A percentile compares a stretch with the other conserved stretches of the same genome.
Evolutionary conservation across 2,329 filamentous ascomycete species (phyloP).

Genomic region (Beauveria bassiana): DNA sequence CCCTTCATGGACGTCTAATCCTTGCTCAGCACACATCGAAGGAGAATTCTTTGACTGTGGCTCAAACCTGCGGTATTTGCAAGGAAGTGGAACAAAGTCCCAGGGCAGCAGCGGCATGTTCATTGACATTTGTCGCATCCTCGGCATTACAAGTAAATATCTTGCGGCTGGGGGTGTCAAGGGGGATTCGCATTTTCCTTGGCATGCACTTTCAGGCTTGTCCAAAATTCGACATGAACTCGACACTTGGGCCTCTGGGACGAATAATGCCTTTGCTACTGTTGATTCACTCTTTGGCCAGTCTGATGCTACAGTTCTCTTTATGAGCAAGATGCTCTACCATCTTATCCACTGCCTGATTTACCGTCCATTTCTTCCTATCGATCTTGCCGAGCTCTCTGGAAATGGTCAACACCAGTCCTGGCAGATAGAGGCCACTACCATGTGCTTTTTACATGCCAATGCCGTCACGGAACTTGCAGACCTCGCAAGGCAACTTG

Average conservation of each 20-base stretch:
- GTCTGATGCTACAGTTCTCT: constrained; percentile 66
- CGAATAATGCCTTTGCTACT: constrained; percentile 70
- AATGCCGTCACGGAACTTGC: constrained; percentile 81
- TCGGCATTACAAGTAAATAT: constrained; percentile 78
- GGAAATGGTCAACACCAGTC: constrained; percentile 79
- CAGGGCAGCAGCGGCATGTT: constrained; percentile 74
- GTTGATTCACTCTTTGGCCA: constrained; percentile 70
- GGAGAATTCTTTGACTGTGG: constrained; percentile 75
- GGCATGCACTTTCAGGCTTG: constrained; percentile 77
- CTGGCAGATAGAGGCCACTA: constrained; percentile 88
- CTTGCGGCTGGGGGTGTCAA: constrained; percentile 79
- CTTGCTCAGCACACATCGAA: constrained; percentile 55
- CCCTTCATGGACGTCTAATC: constrained; percentile 63
- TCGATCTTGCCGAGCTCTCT: constrained; percentile 73
- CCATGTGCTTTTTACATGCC: constrained; percentile 77
- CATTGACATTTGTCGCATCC: constrained; percentile 74
- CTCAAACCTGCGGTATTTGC: constrained; percentile 67
- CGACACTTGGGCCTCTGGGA: constrained; percentile 77
- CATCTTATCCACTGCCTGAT: constrained; percentile 81
- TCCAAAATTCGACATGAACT: constrained; percentile 81
- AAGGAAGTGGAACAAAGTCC: constrained; percentile 59
- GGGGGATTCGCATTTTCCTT: constrained; percentile 83
- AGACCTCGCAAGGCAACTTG: constrained; percentile 66
- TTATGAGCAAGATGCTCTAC: constrained; percentile 80
- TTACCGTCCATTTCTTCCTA: constrained; percentile 78